These are phyloP conservation scores for Paecilomyces variotii DNA, from an alignment of 2,329 filamentous ascomycete species.

Conservation along the genomic window DNA sequence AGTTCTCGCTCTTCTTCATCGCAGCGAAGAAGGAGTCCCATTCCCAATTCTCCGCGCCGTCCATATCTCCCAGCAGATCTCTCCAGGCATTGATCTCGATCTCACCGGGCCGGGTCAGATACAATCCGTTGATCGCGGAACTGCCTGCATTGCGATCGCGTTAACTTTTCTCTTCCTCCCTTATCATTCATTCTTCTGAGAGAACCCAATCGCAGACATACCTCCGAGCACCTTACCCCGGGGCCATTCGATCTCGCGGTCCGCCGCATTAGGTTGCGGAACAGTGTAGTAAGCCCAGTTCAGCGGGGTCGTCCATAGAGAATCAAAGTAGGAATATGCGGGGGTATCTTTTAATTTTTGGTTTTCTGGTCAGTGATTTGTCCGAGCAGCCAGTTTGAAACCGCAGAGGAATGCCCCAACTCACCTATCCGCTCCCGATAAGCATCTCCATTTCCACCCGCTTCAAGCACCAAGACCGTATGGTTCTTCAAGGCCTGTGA, in stretches of 20 bases:
- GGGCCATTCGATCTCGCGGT: conserved; percentile 25
- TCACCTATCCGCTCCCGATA: conserved; percentile 25
- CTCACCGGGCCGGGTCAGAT: conserved; percentile 26
- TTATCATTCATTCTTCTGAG: too few relatives aligned
- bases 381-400: background rate
- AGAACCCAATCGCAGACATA: conserved; percentile 4
- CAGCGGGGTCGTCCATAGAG: conserved; percentile 26
- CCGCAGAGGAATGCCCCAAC: background rate
- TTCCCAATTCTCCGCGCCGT: conserved; percentile 26
- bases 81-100: conserved; percentile 27
- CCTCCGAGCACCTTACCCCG: conserved; percentile 28
- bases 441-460: conserved; percentile 24
- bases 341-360: conserved; percentile 19
- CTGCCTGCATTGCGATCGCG: conserved; percentile 14
- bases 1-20: conserved; percentile 24
- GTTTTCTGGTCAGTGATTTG: conserved; percentile 2
- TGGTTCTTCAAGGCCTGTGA: conserved; percentile 35
- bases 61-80: conserved; percentile 24
- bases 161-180: background rate
- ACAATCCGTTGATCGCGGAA: conserved; percentile 29
- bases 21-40: conserved; percentile 28
- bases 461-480: conserved; percentile 26
- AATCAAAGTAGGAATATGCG: conserved; percentile 25
- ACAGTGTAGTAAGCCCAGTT: conserved; percentile 26
- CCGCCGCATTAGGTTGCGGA: conserved; percentile 18